Base-by-base conservation (phyloP, 164 flowering plant genomes). In the Akebia trifoliata region DNA sequence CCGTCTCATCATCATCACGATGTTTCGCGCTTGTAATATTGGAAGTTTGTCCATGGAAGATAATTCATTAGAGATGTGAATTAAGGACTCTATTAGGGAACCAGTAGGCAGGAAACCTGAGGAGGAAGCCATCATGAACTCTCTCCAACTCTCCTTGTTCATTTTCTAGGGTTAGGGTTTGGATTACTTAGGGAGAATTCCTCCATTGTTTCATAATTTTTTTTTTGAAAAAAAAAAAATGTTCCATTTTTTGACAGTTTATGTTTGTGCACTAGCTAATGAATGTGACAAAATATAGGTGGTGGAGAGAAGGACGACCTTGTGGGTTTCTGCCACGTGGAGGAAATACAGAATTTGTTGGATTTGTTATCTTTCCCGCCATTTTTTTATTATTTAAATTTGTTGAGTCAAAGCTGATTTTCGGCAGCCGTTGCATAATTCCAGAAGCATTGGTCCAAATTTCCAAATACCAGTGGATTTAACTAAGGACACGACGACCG, bases 61-160 rank as follows among this genome's bases (percentile, higher is more conserved):
- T 50, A 86, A 69, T 55, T 78, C 86, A 53, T 74, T 69, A 32
- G 74, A 76, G 43, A 74, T 31, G 37, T 73, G 78, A 54, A 77
- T 61, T 56, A 86, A 46, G n/a, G 87, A 73, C 45, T 83, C 78
- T 30, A 81, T 50, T 63, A 83, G 62, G 35, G 85, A 53, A 39
- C 72, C 77, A 12, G 78, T 60, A n/a, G 85, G 82, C 29, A 77
- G 75, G 43, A 83, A 70, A 11, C 81, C 78, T 12, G 85, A 59
- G 50, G 83, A 66, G 3, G 56, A 54, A 18, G 66, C 69, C 76
- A 70, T 69, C 17, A 66, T n/a, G n/a, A n/a, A n/a, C n/a, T n/a
- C n/a, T n/a, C n/a, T n/a, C n/a, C n/a, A n/a, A n/a, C n/a, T n/a
- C n/a, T 18, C 49, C 30, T 12, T 8, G 24, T 8, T 46, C 45